phyloP scores from a whole-genome alignment of 1,139 yeast genomes.

The Suhomyces bokatorum region DNA sequence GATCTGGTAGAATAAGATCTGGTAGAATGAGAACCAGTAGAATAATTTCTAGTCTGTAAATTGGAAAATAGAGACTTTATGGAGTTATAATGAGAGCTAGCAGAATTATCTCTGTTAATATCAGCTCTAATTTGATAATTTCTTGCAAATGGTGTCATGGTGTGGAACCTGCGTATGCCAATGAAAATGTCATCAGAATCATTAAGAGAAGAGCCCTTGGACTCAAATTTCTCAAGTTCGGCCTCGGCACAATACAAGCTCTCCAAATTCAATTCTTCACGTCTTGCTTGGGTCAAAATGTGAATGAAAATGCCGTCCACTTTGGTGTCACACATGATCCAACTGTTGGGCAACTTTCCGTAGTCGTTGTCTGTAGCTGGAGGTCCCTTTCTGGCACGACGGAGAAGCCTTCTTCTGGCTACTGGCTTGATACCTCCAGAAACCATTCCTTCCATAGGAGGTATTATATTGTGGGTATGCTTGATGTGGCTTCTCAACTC shows the following conservation, averaged over 20 bases:
- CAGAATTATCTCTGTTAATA: not conserved
- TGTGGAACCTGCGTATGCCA: slow-evolving; percentile 48
- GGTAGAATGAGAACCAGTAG: too few relatives aligned
- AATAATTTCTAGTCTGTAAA: not conserved
- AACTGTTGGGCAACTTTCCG: slow-evolving; percentile 61
- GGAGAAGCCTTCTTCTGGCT: slow-evolving; percentile 61
- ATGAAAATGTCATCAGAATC: slow-evolving; percentile 49
- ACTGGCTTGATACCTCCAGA: slow-evolving; percentile 59
- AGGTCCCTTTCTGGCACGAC: slow-evolving; percentile 56
- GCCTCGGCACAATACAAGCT: slow-evolving; percentile 58
- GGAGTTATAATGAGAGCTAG: too few relatives aligned
- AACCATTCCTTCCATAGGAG: slow-evolving; percentile 70
- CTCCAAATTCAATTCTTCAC: slow-evolving; percentile 70
- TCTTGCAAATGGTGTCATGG: slow-evolving; percentile 21
- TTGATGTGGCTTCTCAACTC: slow-evolving; percentile 49
- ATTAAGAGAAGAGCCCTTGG: slow-evolving; percentile 8
- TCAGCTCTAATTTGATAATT: too few relatives aligned
- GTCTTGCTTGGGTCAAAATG: slow-evolving; percentile 66
- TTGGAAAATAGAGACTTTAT: too few relatives aligned
- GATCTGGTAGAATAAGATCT: not conserved
- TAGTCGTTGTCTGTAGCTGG: slow-evolving; percentile 56
- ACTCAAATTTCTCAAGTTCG: slow-evolving; percentile 34
- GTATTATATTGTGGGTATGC: slow-evolving; percentile 35
- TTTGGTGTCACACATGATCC: slow-evolving; percentile 78
- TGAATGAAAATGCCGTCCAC: slow-evolving; percentile 68